Conservation (phyloP, 108 stramenopile genomes). For the Discostella stelligeroides region DNA sequence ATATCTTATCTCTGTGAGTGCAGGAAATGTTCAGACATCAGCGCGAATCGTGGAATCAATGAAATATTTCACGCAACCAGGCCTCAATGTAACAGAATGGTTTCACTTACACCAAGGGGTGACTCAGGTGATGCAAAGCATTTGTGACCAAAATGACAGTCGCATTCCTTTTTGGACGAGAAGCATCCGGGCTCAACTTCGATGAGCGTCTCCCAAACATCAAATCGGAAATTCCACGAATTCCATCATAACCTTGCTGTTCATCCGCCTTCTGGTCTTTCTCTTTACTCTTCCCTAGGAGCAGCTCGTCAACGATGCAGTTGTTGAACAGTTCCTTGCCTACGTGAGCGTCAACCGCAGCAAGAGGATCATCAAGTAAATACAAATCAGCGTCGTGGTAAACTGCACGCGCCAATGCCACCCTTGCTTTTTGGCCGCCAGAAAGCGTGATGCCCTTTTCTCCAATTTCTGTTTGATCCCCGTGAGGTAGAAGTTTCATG, state of each 20-base stretch:
- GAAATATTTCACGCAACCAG: not conserved
- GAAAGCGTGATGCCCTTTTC: conserved; percentile 49
- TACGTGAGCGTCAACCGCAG: conserved; percentile 95
- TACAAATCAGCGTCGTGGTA: conserved; percentile 89
- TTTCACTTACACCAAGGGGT: conserved; percentile 51
- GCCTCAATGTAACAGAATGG: not conserved
- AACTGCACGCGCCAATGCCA: conserved; percentile 94
- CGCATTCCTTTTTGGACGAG: conserved; percentile 37
- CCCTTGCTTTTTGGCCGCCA: conserved; percentile 94
- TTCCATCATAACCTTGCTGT: not conserved
- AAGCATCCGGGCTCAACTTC: not conserved
- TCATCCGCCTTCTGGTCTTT: conserved; percentile 4
- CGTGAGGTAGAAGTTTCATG: conserved; percentile 74
- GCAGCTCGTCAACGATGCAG: conserved; percentile 82
- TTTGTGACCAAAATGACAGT: conserved; percentile 93
- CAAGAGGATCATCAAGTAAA: conserved; percentile 92
- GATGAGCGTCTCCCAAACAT: conserved; percentile 11
- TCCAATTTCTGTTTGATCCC: conserved; percentile 89
- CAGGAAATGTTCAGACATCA: not conserved
- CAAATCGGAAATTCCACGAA: not conserved
- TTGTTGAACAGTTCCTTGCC: conserved; percentile 88
- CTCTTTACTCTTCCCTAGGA: conserved; percentile 41
- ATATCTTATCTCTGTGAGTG: conserved; percentile 51
- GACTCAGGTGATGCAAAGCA: conserved; percentile 85
- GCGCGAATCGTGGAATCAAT: not conserved